These are phyloP conservation scores for Cytospora schulzeri DNA, from an alignment of 2,329 filamentous ascomycete species.

Conservation along the genomic window DNA sequence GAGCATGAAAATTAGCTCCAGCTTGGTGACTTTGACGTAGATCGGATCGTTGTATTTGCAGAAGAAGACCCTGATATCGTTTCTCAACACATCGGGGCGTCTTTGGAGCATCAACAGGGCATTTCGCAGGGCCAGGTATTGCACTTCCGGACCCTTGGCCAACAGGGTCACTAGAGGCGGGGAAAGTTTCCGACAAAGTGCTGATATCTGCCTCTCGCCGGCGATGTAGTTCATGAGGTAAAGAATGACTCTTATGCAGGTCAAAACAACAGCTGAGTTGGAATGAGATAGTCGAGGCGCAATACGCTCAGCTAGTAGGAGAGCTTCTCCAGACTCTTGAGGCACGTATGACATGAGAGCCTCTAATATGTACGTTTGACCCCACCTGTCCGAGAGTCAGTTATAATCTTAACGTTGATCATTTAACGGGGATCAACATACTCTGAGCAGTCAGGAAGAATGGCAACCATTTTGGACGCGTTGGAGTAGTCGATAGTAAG, in stretches of 20 bases:
- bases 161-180: conserved; percentile 92
- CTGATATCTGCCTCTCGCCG: conserved; percentile 84
- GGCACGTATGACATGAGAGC: conserved; percentile 97
- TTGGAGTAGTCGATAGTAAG: conserved; percentile 97
- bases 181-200: conserved; percentile 88
- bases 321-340: conserved; percentile 84
- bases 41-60: conserved; percentile 99
- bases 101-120: conserved; percentile 91
- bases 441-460: conserved; percentile 96
- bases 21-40: conserved; percentile 98
- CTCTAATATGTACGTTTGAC: conserved; percentile 97
- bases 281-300: conserved; percentile 94
- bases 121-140: conserved; percentile 92
- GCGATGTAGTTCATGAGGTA: conserved; percentile 99
- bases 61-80: conserved; percentile 98
- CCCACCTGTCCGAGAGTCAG: conserved; percentile 67
- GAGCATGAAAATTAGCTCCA: conserved; percentile 98
- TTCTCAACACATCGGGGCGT: conserved; percentile 87
- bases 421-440: conserved; percentile 49
- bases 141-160: conserved; percentile 96
- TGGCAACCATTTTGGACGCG: conserved; percentile 97
- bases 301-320: conserved; percentile 89
- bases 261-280: conserved; percentile 94
- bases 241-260: conserved; percentile 92
- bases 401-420: not conserved